Base-by-base conservation (phyloP, 192 early-diverging fungal genomes). In the Coemansia sp. region DNA sequence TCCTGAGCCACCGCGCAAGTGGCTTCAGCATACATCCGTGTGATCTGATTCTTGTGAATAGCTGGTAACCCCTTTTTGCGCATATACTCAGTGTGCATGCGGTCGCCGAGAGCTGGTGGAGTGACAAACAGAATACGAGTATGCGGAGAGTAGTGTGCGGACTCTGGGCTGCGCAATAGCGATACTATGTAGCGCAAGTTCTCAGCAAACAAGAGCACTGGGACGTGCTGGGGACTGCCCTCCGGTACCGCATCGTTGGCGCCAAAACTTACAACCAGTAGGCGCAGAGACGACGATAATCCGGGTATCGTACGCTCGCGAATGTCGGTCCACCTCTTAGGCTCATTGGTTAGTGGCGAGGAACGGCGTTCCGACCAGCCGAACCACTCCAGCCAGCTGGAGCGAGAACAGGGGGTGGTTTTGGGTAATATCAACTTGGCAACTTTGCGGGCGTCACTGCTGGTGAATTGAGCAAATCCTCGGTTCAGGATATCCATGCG, bases 401-500 rank as follows among this genome's bases (percentile, higher is more conserved):
- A 20, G 9, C 20, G 49, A 10, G 20, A 8, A 22, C n/a, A 15
- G 44, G 44, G 66, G 46, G 13, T 78, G 36, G 18, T 70, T 62
- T 71, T 80, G 13, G 86, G 87, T 0, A 95, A 75, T 29, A 92
- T 72, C 41, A 81, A 73, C 2, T 68, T 71, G 1, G 90, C 81
- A 13, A 95, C 55, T 12, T 85, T 72, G 34, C 87, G 79, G 2
- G 85, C 87, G 65, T 84, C 75, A 46, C 84, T 86, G 5, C 92
- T 89, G 61, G 89, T 95, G 80, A 90, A 94, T 12, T 91, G 94
- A n/a, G 89, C 87, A 68, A 88, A 94, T 2, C 95, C 95, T 12
- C 94, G 86, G 65, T 92, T 93, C 12, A 95, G 69, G 9, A 97
- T 80, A 64, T 95, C 94, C 39, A 92, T 67, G 63, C 86, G 88